These are phyloP conservation scores for Maudiozyma bulderi DNA, from an alignment of 805 yeast genomes.

Conservation along the genomic window DNA sequence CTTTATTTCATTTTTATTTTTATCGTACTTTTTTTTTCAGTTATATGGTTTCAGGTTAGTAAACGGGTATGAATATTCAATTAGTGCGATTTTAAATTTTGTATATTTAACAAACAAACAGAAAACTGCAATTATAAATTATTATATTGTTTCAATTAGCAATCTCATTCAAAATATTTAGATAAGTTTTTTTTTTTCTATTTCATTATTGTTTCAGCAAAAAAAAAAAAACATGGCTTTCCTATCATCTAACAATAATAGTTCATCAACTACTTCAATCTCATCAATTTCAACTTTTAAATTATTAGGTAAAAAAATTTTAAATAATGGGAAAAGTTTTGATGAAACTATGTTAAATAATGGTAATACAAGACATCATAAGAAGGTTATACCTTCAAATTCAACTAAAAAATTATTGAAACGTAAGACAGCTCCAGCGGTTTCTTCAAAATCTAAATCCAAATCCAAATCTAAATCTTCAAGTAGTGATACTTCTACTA, in stretches of 20 bases:
- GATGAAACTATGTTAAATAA: not conserved
- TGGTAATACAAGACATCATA: not conserved
- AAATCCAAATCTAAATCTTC: not conserved
- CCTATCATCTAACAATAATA: not conserved
- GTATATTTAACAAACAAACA: no score
- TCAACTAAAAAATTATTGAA: constrained; percentile 1
- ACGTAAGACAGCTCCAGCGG: not conserved
- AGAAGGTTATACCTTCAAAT: not conserved
- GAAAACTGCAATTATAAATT: no score
- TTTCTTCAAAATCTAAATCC: not conserved
- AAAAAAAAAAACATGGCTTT: not conserved
- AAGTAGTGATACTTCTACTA: not conserved
- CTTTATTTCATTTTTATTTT: no score
- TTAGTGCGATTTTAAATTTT: no score
- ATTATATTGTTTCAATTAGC: no score
- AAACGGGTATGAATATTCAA: no score
- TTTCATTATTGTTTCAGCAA: no score
- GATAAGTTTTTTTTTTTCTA: no score
- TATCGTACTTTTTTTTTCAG: no score
- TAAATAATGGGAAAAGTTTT: constrained; percentile 5
- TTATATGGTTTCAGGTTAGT: no score
- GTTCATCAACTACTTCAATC: not conserved
- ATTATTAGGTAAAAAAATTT: constrained; percentile 10
- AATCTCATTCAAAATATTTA: no score
- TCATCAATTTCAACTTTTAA: constrained; percentile 11